Conservation (phyloP, 106 monocot species). For the Platanthera guangdongensis region DNA sequence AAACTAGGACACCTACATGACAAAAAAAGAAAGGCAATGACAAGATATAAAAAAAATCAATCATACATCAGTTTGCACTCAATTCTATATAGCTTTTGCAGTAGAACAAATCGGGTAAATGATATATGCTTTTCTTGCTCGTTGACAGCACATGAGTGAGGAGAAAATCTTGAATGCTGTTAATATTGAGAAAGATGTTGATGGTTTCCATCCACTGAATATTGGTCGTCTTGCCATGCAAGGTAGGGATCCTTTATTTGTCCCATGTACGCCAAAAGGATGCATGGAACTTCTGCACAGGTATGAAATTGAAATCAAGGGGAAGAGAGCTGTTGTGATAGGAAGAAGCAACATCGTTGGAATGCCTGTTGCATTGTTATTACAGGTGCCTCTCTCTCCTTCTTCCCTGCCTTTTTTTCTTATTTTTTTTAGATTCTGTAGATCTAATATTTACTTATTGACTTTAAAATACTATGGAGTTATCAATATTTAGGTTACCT, state of each 20-base stretch:
- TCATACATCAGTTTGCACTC: not conserved
- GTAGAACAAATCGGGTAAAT: not conserved
- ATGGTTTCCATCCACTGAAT: slow-evolving; percentile 96
- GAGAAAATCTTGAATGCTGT: slow-evolving; percentile 77
- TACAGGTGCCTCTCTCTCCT: slow-evolving; percentile 43
- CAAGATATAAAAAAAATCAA: not conserved
- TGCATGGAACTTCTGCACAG: slow-evolving; percentile 84
- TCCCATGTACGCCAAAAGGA: slow-evolving; percentile 93
- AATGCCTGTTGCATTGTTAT: slow-evolving; percentile 76
- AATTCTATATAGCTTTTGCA: not conserved
- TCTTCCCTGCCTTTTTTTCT: not conserved
- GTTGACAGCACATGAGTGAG: slow-evolving; percentile 70
- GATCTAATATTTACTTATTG: no score
- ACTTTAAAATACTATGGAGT: no score
- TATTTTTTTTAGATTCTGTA: no score
- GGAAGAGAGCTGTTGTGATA: slow-evolving; percentile 85
- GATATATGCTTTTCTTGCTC: not conserved
- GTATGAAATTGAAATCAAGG: slow-evolving; percentile 66
- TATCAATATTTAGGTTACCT: no score
- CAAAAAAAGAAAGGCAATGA: not conserved
- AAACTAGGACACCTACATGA: not conserved
- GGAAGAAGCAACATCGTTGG: slow-evolving; percentile 97
- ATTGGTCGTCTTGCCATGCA: slow-evolving; percentile 98
- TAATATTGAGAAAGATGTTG: slow-evolving; percentile 89
- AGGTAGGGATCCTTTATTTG: slow-evolving; percentile 84